Conservation (phyloP, 2,329 filamentous ascomycete species). For the Colletotrichum siamense region DNA sequence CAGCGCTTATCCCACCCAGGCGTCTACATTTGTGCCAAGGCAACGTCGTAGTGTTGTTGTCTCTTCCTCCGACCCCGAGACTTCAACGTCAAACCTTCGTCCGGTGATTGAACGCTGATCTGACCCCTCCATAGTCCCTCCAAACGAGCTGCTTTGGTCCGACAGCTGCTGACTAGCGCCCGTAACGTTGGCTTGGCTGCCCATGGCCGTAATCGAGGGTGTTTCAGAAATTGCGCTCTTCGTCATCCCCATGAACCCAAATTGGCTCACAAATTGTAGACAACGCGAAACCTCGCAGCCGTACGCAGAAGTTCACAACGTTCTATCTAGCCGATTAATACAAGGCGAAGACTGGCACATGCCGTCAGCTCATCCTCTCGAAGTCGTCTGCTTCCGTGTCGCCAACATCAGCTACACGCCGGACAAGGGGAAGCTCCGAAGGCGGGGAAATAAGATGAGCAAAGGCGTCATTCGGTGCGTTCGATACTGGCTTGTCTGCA, state of each 20-base stretch:
- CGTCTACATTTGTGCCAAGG: not conserved
- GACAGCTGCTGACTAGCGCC: not conserved
- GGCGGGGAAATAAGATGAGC: not conserved
- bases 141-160: not conserved
- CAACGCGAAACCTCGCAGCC: not conserved
- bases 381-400: not conserved
- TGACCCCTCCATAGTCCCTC: not conserved
- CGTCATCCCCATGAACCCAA: slow-evolving; percentile 13
- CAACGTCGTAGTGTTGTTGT: not conserved
- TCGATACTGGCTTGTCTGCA: not conserved
- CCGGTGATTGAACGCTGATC: slow-evolving; percentile 11
- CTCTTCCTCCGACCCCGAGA: not conserved
- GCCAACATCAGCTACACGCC: not conserved
- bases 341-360: not conserved
- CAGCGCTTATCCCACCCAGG: not conserved
- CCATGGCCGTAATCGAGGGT: not conserved
- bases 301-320: not conserved
- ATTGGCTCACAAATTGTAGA: not conserved
- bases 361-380: not conserved
- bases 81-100: slow-evolving; percentile 13
- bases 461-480: not conserved
- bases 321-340: not conserved
- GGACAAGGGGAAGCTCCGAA: not conserved
- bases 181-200: slow-evolving; percentile 8
- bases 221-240: slow-evolving; percentile 13